Evolutionary conservation across 2,329 filamentous ascomycete species (phyloP), one percentile per base, ranked within the genome.

Genomic region (Xylaria sp.): DNA sequence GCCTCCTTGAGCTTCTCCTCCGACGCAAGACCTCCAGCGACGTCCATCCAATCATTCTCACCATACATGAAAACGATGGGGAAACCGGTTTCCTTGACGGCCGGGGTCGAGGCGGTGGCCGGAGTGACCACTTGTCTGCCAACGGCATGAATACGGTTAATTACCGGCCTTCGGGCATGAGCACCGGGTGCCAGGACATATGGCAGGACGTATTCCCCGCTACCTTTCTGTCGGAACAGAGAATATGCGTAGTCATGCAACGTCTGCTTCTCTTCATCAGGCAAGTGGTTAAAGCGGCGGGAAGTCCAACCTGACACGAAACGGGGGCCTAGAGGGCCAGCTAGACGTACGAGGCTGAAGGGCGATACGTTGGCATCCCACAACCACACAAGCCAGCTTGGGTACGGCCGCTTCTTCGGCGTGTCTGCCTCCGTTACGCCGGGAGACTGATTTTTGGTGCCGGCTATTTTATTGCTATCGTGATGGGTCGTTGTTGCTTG

Each of bases 11-110:
- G 86, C 78, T 91, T 94, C 79, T 94, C 88, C 75, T 92, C 88
- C 0, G 94, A 90, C 0, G 92, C 93, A 53, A 90, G 88, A 0
- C 96, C 96, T 31, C 94, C 96, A 0, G 89, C 89, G 9, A 96
- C 90, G 72, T 99, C 96, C 96, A 99, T 99, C 96, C 96, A 99
- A 82, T 99, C 96, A 75, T 96, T 90, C 74, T 98, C 94, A 69
- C 96, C 96, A 77, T 99, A 99, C 92, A 98, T 94, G 77, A 99
- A 87, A 9, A 98, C 87, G 36, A 98, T 84, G 0, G 96, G 95
- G 56, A 94, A 84, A 1, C 94, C 94, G 0, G 86, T 91, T 73
- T 89, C 86, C 29, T 77, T 76, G 17, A 77, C 74, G 3, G 74
- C 77, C 0, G 79, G 76, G 22, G 72, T 31, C 0, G 73, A 72